phyloP scores from a whole-genome alignment of 768 basidiomycete species.

The Russula abietina region DNA sequence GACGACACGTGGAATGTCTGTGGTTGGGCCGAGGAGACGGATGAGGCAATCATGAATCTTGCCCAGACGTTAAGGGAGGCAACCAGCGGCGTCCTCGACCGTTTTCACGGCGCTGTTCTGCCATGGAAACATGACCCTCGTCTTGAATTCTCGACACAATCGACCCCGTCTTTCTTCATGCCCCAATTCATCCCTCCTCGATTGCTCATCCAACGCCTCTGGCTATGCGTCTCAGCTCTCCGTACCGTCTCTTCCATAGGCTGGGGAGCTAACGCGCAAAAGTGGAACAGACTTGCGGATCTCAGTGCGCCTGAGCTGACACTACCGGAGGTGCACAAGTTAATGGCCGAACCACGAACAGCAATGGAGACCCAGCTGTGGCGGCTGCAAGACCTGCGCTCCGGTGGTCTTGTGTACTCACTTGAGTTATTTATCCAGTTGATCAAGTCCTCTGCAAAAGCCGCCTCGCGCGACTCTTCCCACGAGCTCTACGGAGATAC shows the following conservation, averaged over 20 bases:
- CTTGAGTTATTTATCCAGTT: neutral
- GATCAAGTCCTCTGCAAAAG: neutral
- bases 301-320: neutral
- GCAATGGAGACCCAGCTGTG: neutral
- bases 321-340: neutral
- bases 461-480: neutral
- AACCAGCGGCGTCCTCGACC: neutral
- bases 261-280: neutral
- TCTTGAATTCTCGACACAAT: neutral
- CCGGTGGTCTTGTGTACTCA: neutral
- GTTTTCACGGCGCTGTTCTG: neutral
- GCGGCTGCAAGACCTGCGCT: neutral
- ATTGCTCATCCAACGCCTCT: neutral
- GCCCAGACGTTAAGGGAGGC: neutral
- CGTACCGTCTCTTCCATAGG: neutral
- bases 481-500: neutral
- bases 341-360: neutral
- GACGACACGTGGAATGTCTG: neutral
- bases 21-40: neutral
- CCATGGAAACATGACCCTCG: neutral
- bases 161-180: neutral
- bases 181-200: neutral
- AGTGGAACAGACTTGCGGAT: neutral
- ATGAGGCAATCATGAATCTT: neutral
- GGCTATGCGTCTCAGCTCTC: neutral